phyloP scores from a whole-genome alignment of 139 green algal species.

The Auxenochlorella pyrenoidosa region DNA sequence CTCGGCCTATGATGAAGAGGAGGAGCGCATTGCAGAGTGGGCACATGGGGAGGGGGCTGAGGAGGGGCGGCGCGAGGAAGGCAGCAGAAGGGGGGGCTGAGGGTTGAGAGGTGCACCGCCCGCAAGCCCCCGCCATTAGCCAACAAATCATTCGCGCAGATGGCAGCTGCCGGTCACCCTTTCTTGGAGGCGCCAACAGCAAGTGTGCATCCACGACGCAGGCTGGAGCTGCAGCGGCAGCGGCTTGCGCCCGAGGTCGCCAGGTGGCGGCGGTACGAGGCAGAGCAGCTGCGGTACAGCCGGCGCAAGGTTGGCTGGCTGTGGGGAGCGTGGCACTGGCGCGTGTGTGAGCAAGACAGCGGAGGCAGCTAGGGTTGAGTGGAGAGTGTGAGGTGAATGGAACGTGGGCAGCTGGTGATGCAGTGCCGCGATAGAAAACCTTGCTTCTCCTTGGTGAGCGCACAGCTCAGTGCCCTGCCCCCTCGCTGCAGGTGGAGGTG shows the following conservation, averaged over 20 bases:
- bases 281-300: background rate
- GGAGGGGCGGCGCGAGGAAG: background rate
- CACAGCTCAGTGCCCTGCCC: too few relatives aligned
- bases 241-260: slow-evolving; percentile 59
- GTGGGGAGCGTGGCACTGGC: too few relatives aligned
- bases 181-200: too few relatives aligned
- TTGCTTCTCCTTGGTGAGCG: too few relatives aligned
- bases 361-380: too few relatives aligned
- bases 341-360: too few relatives aligned
- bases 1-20: slow-evolving; percentile 25
- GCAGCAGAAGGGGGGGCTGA: background rate
- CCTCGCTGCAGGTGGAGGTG: slow-evolving; percentile 6
- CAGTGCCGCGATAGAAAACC: too few relatives aligned
- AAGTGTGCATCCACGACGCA: slow-evolving; percentile 4
- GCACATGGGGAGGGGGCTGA: background rate
- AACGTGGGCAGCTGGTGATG: too few relatives aligned
- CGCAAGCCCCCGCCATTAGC: background rate
- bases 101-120: background rate
- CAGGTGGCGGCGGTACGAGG: slow-evolving; percentile 46
- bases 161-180: too few relatives aligned
- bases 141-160: too few relatives aligned
- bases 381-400: too few relatives aligned
- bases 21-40: slow-evolving; percentile 7
- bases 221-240: slow-evolving; percentile 45
- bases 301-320: background rate